Evolutionary conservation across 176 grass and related monocot species (phyloP).

Genomic region (Carex pumila): DNA sequence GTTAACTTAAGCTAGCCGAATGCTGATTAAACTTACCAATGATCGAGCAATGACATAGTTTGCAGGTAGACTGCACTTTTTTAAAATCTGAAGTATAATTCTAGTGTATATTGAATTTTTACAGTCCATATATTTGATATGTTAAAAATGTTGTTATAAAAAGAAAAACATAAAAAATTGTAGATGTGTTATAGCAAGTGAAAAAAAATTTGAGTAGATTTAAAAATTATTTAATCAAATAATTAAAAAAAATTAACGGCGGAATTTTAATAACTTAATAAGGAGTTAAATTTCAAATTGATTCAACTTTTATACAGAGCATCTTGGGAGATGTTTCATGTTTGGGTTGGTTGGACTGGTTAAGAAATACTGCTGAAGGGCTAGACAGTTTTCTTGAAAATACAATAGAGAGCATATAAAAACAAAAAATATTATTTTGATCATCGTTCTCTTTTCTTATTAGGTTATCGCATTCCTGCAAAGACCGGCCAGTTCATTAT

Average conservation of each 20-base stretch:
- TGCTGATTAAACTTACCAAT: slow-evolving; percentile 19
- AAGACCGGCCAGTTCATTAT: slow-evolving; percentile 20
- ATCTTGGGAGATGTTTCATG: neutral
- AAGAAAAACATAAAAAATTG: too few relatives aligned
- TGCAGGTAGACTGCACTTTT: neutral
- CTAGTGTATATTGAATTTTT: neutral
- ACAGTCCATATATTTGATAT: slow-evolving; percentile 4
- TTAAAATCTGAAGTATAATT: neutral
- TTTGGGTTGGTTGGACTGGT: slow-evolving; percentile 13
- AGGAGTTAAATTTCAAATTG: neutral
- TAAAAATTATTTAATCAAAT: too few relatives aligned
- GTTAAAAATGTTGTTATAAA: neutral
- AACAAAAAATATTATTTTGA: neutral
- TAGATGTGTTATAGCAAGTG: too few relatives aligned
- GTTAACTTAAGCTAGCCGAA: slow-evolving; percentile 27
- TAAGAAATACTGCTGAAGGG: slow-evolving; percentile 5
- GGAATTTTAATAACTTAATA: too few relatives aligned
- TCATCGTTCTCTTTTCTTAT: neutral
- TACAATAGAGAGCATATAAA: slow-evolving; percentile 25
- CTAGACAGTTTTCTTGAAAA: slow-evolving; percentile 31
- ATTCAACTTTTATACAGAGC: neutral
- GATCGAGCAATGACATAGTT: neutral
- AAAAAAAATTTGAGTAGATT: too few relatives aligned
- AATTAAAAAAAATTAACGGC: too few relatives aligned
- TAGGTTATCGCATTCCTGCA: slow-evolving; percentile 21